Conservation (phyloP, 2,329 filamentous ascomycete species). For the Microascus cirrosus region DNA sequence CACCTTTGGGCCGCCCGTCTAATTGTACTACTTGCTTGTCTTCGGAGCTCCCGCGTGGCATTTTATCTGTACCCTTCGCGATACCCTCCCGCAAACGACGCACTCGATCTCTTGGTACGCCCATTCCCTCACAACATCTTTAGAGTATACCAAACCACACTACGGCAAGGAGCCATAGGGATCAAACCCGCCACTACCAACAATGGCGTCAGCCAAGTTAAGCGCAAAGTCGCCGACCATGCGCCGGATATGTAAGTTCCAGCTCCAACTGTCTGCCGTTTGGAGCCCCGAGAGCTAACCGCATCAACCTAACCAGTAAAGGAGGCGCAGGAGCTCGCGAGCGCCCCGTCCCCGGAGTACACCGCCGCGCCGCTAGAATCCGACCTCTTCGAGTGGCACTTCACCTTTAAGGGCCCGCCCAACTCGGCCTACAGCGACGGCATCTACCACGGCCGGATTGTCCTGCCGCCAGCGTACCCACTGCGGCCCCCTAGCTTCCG, state of each 20-base stretch:
- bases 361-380: constrained; percentile 74
- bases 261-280: neutral
- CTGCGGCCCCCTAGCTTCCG: constrained; percentile 90
- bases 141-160: neutral
- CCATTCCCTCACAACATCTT: neutral
- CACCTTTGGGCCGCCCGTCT: neutral
- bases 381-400: constrained; percentile 98
- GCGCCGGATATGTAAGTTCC: constrained; percentile 63
- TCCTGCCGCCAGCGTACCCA: constrained; percentile 81
- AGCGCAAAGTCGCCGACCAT: constrained; percentile 76
- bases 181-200: constrained; percentile 6
- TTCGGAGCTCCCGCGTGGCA: neutral
- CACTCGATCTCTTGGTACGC: neutral
- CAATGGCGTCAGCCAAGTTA: constrained; percentile 36
- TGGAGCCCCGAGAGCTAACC: neutral
- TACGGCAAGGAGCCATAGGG: neutral
- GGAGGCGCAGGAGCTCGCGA: constrained; percentile 80
- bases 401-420: constrained; percentile 86
- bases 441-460: constrained; percentile 91
- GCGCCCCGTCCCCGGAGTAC: constrained; percentile 73
- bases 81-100: neutral
- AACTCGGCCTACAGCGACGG: constrained; percentile 67
- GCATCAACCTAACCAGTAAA: constrained; percentile 47
- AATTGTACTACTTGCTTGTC: neutral
- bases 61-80: neutral